These are phyloP conservation scores for Tylopilus sp. DNA, from an alignment of 768 basidiomycete species.

Conservation along the genomic window DNA sequence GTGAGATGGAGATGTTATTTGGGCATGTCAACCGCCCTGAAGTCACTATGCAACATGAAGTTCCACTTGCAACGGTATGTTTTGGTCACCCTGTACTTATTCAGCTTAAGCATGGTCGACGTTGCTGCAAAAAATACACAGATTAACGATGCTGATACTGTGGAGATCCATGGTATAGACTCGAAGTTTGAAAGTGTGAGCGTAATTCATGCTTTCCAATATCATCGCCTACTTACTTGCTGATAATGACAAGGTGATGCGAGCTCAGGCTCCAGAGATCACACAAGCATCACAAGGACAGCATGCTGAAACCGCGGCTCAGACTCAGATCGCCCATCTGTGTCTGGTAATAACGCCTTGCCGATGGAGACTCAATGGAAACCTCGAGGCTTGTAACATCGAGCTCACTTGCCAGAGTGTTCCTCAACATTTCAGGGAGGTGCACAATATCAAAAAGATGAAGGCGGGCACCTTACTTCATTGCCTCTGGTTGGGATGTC, in stretches of 20 bases:
- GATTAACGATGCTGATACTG: too few species aligned
- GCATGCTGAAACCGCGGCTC: neutral
- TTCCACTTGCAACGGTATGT: too few species aligned
- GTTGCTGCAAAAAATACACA: too few species aligned
- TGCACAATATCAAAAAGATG: neutral
- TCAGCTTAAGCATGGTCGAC: too few species aligned
- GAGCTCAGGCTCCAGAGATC: neutral
- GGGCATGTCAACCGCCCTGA: neutral
- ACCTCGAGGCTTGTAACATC: neutral
- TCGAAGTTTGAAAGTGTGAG: neutral
- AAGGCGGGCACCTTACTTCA: neutral
- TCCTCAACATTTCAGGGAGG: neutral
- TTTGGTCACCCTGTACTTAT: too few species aligned
- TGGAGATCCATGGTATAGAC: too few species aligned
- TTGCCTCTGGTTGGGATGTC: slow-evolving; percentile 4
- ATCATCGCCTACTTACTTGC: neutral
- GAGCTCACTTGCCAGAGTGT: neutral
- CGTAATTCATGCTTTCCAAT: neutral
- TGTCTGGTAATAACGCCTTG: neutral
- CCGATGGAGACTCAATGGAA: neutral
- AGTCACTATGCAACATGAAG: neutral
- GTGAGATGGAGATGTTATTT: neutral
- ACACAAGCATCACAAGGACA: neutral
- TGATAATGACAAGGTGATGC: neutral
- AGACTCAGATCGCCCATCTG: neutral